phyloP scores from a whole-genome alignment of 1,139 yeast genomes.

The Saccharomyces hybrid region DNA sequence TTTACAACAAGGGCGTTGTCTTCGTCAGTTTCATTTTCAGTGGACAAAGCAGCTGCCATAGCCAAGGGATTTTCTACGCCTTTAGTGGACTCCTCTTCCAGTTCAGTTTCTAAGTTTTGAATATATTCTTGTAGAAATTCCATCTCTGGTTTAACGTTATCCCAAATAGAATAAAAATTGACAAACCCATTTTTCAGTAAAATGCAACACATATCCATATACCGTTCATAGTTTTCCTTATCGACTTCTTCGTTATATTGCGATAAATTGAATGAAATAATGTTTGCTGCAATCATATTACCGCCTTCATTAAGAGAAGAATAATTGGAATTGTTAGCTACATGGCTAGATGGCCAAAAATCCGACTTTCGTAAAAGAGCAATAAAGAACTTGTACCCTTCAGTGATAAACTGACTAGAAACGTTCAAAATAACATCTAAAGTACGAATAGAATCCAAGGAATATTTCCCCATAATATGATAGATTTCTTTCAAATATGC shows the following conservation, averaged over 20 bases:
- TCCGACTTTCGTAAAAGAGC: constrained; percentile 44
- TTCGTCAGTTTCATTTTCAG: constrained; percentile 49
- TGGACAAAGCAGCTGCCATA: constrained; percentile 74
- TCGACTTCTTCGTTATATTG: constrained; percentile 25
- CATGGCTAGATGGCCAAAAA: constrained; percentile 57
- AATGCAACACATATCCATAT: constrained; percentile 43
- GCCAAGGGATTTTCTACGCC: constrained; percentile 79
- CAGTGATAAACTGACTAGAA: constrained; percentile 39
- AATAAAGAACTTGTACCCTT: constrained; percentile 42
- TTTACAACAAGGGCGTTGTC: constrained; percentile 11
- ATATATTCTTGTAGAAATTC: constrained; percentile 35
- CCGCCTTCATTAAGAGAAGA: constrained; percentile 45
- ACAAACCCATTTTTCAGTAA: constrained; percentile 65
- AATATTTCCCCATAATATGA: constrained; percentile 65
- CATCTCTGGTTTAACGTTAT: constrained; percentile 44
- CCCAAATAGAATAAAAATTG: constrained; percentile 55
- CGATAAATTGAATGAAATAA: constrained; percentile 51
- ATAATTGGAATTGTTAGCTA: constrained; percentile 22
- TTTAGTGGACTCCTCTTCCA: constrained; percentile 55
- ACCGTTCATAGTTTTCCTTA: constrained; percentile 33
- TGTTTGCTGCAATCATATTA: constrained; percentile 48
- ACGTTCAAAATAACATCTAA: constrained; percentile 56
- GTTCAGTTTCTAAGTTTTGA: constrained; percentile 40
- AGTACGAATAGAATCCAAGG: constrained; percentile 67
- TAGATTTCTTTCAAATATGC: constrained; percentile 47